Percentiles rank a stretch among this genome's conserved stretches.
phyloP scores from a whole-genome alignment of 805 yeast species.

The Starmerella bombi region DNA sequence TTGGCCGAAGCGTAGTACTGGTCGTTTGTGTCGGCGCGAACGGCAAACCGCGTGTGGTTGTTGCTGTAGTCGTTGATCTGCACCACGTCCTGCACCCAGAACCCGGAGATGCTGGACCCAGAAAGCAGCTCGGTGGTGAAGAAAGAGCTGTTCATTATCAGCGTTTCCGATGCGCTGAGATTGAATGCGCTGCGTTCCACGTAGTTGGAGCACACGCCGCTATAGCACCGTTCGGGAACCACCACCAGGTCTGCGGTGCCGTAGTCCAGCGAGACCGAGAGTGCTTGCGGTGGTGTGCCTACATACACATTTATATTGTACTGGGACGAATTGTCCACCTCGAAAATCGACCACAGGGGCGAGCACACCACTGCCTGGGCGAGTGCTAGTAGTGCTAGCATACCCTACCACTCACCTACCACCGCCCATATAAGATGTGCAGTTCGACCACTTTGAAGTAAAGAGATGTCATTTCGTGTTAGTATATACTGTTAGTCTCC shows the following conservation, averaged over 20 bases:
- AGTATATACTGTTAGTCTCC: not conserved
- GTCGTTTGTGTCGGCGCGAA: not conserved
- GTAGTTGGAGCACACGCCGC: not conserved
- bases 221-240: conserved; percentile 5
- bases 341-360: not conserved
- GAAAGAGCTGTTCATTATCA: not conserved
- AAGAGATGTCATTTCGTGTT: not conserved
- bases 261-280: conserved; percentile 11
- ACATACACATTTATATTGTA: not conserved
- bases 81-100: conserved; percentile 12
- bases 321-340: not conserved
- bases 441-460: too few relatives aligned
- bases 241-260: conserved; percentile 15
- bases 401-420: too few relatives aligned
- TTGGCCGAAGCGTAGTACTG: not conserved
- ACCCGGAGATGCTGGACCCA: conserved; percentile 8
- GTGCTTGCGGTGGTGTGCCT: conserved; percentile 14
- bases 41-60: not conserved
- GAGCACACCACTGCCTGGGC: too few relatives aligned
- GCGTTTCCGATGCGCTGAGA: not conserved
- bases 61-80: not conserved
- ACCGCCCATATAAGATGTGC: too few relatives aligned
- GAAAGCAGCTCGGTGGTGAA: conserved; percentile 4
- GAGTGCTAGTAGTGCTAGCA: too few relatives aligned
- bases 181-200: not conserved